Conservation (phyloP, 139 green algal species). For the Chlorella vulgaris region DNA sequence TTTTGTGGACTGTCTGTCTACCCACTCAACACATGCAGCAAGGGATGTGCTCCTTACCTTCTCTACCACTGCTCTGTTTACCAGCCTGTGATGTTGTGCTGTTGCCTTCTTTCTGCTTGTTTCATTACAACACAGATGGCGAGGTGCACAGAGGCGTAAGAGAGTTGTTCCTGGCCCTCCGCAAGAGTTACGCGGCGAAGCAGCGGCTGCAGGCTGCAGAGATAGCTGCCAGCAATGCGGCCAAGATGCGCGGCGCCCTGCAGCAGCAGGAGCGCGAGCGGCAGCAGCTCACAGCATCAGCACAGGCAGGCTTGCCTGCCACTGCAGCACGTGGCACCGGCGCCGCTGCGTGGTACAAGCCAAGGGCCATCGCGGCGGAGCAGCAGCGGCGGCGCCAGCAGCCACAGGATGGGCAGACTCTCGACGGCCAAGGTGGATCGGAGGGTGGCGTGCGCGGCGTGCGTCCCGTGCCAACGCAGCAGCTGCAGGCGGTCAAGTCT, state of each 20-base stretch:
- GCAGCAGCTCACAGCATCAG: too few relatives aligned
- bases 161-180: neutral
- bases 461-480: neutral
- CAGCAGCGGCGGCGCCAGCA: neutral
- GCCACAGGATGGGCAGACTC: neutral
- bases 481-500: neutral
- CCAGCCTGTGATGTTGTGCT: too few relatives aligned
- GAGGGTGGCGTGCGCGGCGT: slow-evolving; percentile 1
- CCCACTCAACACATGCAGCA: too few relatives aligned
- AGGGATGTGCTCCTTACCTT: too few relatives aligned
- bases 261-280: neutral
- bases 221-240: neutral
- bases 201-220: neutral
- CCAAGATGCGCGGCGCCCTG: neutral
- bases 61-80: too few relatives aligned
- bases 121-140: too few relatives aligned
- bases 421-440: neutral
- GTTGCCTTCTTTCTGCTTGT: too few relatives aligned
- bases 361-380: neutral
- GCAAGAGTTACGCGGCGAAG: neutral
- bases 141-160: neutral
- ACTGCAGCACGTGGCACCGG: neutral
- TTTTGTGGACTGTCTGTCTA: too few relatives aligned
- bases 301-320: neutral
- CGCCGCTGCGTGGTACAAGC: neutral